Conservation (phyloP, 192 early-diverging fungal genomes). For the Podila verticillata region DNA sequence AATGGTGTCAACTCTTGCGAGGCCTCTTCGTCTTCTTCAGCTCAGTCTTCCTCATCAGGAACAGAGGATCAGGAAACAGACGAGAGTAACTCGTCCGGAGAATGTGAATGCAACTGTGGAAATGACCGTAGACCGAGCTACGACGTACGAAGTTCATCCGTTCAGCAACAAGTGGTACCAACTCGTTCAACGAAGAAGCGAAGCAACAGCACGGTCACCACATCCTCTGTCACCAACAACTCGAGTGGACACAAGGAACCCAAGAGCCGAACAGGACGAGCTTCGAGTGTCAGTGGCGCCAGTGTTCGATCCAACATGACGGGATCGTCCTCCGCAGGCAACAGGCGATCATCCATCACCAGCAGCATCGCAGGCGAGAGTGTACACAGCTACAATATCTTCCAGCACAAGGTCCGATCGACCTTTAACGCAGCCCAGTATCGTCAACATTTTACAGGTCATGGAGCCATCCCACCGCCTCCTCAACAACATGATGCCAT, state of each 20-base stretch:
- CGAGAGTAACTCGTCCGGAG: constrained; percentile 25
- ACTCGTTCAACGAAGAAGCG: constrained; percentile 19
- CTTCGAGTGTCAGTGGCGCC: constrained; percentile 6
- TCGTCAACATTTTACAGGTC: constrained; percentile 45
- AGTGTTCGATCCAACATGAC: neutral
- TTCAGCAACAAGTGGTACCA: neutral
- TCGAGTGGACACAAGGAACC: neutral
- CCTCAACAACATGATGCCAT: constrained; percentile 24
- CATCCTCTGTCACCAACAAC: constrained; percentile 10
- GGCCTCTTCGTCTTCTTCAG: no score
- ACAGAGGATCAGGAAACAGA: constrained; percentile 13
- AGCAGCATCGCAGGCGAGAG: constrained; percentile 33
- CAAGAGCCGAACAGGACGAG: constrained; percentile 6
- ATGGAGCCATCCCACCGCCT: neutral
- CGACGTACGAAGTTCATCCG: neutral
- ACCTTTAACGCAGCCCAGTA: constrained; percentile 17
- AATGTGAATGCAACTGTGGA: constrained; percentile 27
- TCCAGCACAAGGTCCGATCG: neutral
- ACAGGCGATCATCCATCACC: constrained; percentile 9
- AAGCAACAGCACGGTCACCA: constrained; percentile 16
- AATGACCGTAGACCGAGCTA: neutral
- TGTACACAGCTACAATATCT: constrained; percentile 1
- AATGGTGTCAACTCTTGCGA: no score
- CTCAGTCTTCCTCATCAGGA: neutral
- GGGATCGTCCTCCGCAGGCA: neutral